Evolutionary conservation across 352 stramenopile species (phyloP).

Genomic region (Salisapilia sapeloensis): DNA sequence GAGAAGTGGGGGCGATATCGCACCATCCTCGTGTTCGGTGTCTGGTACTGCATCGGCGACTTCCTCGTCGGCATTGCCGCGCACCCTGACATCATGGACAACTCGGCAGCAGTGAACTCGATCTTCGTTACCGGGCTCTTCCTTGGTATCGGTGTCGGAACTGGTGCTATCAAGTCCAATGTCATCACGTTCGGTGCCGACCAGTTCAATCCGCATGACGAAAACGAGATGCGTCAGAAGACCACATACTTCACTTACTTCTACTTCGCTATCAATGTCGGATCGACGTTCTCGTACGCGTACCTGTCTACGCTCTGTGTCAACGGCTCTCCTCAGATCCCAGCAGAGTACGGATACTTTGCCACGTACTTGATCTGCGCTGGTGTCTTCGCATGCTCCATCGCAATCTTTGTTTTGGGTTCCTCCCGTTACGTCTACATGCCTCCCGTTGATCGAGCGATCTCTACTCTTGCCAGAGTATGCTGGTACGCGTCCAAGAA

Average conservation of each 20-base stretch:
- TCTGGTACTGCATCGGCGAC: constrained; percentile 44
- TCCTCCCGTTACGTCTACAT: constrained; percentile 32
- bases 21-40: constrained; percentile 35
- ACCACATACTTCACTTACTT: constrained; percentile 65
- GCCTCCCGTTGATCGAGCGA: constrained; percentile 12
- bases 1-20: constrained; percentile 42
- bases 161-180: constrained; percentile 10
- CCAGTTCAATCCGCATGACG: too few relatives aligned
- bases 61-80: constrained; percentile 36
- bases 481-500: constrained; percentile 9
- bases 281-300: constrained; percentile 51
- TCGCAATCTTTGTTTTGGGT: constrained; percentile 17
- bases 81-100: constrained; percentile 25
- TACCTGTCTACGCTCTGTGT: constrained; percentile 62
- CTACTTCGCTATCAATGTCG: constrained; percentile 67
- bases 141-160: constrained; percentile 19
- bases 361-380: constrained; percentile 44
- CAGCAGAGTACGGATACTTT: constrained; percentile 61
- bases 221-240: constrained; percentile 12
- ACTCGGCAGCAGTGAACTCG: constrained; percentile 14
- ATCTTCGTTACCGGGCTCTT: constrained; percentile 47
- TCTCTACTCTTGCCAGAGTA: constrained; percentile 24
- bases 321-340: constrained; percentile 42
- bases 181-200: constrained; percentile 10
- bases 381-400: constrained; percentile 15